Conservation (phyloP, 495 filamentous ascomycete genomes). For the Podospora australis region DNA sequence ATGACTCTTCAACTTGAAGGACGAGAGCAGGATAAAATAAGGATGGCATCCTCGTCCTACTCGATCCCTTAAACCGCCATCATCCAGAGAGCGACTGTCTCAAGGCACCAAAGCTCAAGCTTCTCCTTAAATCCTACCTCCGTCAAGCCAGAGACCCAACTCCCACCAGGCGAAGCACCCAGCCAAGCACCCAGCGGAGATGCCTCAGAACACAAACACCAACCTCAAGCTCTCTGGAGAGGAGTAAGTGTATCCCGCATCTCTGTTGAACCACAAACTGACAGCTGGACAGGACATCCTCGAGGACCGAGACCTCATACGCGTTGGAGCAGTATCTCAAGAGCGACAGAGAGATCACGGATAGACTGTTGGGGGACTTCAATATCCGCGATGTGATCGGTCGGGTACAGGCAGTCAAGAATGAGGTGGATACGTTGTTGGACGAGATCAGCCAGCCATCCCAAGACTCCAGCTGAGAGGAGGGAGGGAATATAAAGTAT, state of each 20-base stretch:
- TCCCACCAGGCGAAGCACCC: not conserved
- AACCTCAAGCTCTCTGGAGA: constrained; percentile 14
- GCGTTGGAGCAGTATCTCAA: constrained; percentile 13
- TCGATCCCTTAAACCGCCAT: too few relatives aligned
- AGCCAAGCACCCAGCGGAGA: not conserved
- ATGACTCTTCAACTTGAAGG: too few relatives aligned
- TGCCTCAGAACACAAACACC: not conserved
- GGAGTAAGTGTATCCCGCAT: constrained; percentile 7
- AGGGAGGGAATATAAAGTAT: not conserved
- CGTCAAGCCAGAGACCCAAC: not conserved
- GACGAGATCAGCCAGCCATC: not conserved
- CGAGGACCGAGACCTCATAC: constrained; percentile 7
- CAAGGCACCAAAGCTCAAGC: too few relatives aligned
- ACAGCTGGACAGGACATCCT: not conserved
- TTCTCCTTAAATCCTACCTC: too few relatives aligned
- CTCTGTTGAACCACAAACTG: too few relatives aligned
- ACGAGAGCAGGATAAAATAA: too few relatives aligned
- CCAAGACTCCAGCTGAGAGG: not conserved
- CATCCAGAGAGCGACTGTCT: too few relatives aligned
- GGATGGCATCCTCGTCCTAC: too few relatives aligned
- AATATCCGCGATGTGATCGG: not conserved
- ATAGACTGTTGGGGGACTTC: constrained; percentile 14
- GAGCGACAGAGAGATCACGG: constrained; percentile 9
- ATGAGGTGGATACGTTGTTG: constrained; percentile 9
- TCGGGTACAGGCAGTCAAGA: constrained; percentile 4